Evolutionary conservation across 352 stramenopile species (phyloP).

Genomic region (Globisporangium acanthophoron): DNA sequence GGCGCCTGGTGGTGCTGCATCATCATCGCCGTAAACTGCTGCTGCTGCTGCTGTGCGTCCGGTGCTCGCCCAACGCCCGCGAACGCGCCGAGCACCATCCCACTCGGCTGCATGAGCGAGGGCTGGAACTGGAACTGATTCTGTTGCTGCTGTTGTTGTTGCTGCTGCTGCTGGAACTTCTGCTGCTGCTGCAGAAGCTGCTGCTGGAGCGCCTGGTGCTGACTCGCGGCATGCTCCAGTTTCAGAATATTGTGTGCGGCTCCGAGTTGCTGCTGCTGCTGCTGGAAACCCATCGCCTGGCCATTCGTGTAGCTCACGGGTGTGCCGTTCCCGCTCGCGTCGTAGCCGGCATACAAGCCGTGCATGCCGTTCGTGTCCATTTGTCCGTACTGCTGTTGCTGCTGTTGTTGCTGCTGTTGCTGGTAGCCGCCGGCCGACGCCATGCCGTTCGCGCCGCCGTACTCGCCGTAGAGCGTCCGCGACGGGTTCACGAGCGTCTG

Average conservation of each 20-base stretch:
- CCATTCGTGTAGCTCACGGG: slow-evolving; percentile 29
- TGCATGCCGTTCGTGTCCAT: slow-evolving; percentile 21
- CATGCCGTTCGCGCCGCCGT: slow-evolving; percentile 7
- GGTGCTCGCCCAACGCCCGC: slow-evolving; percentile 10
- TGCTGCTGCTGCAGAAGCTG: slow-evolving; percentile 54
- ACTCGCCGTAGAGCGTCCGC: slow-evolving; percentile 49
- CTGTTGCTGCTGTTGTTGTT: slow-evolving; percentile 46
- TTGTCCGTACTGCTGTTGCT: slow-evolving; percentile 23
- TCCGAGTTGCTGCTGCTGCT: slow-evolving; percentile 16
- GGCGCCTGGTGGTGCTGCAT: slow-evolving; percentile 49
- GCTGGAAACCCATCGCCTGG: slow-evolving; percentile 15
- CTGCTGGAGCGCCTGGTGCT: slow-evolving; percentile 41
- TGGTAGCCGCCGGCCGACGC: slow-evolving; percentile 14
- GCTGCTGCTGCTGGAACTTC: slow-evolving; percentile 42
- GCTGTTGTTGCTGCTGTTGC: slow-evolving; percentile 14
- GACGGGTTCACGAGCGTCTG: slow-evolving; percentile 59
- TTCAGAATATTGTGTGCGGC: slow-evolving; percentile 22
- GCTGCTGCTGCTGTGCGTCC: slow-evolving; percentile 26
- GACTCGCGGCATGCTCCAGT: slow-evolving; percentile 30
- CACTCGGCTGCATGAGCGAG: slow-evolving; percentile 34
- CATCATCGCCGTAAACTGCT: slow-evolving; percentile 55
- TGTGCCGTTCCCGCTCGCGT: slow-evolving; percentile 10
- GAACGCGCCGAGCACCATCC: slow-evolving; percentile 41
- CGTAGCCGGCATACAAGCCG: slow-evolving; percentile 19
- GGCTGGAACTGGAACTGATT: slow-evolving; percentile 57